Percentiles rank a stretch among this genome's conserved stretches.
Conservation (phyloP, 129 eudicot genomes). For the Oenanthe sinensis region DNA sequence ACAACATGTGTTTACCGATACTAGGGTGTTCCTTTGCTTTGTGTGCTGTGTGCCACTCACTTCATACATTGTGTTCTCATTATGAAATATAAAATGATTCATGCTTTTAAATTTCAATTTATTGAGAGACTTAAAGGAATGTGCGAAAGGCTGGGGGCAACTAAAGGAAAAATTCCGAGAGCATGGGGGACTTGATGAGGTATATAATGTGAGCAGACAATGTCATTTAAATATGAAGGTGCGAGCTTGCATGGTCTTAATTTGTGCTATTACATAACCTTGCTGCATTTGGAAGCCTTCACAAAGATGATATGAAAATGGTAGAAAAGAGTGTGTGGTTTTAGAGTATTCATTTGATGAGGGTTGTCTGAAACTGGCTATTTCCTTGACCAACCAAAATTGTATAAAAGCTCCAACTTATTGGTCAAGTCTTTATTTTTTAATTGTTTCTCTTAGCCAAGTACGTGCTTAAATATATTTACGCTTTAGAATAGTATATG, state of each 20-base stretch:
- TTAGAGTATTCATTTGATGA: background rate
- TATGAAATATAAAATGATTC: background rate
- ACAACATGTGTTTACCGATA: background rate
- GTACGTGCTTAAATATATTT: background rate
- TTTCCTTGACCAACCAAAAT: background rate
- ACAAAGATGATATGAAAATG: background rate
- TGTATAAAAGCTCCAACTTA: background rate
- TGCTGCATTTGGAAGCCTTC: background rate
- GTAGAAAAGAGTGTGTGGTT: background rate
- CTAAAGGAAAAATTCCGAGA: conserved; percentile 85
- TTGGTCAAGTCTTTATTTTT: background rate
- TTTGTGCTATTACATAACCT: background rate
- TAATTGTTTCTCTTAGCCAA: background rate
- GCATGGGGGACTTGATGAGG: conserved; percentile 89
- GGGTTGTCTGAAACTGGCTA: background rate
- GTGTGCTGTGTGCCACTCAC: background rate
- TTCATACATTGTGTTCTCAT: background rate
- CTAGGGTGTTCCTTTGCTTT: background rate
- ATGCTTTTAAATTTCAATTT: background rate
- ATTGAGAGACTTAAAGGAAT: conserved; percentile 58
- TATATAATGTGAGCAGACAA: conserved; percentile 64
- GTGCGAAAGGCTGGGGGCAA: conserved; percentile 61
- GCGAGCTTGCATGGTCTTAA: conserved; percentile 28
- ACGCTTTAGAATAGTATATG: background rate
- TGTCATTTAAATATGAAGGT: conserved; percentile 80